A percentile compares a stretch with the other conserved stretches of the same genome.
Conservation (phyloP, 441 rosid species). For the Capsella rubella region DNA sequence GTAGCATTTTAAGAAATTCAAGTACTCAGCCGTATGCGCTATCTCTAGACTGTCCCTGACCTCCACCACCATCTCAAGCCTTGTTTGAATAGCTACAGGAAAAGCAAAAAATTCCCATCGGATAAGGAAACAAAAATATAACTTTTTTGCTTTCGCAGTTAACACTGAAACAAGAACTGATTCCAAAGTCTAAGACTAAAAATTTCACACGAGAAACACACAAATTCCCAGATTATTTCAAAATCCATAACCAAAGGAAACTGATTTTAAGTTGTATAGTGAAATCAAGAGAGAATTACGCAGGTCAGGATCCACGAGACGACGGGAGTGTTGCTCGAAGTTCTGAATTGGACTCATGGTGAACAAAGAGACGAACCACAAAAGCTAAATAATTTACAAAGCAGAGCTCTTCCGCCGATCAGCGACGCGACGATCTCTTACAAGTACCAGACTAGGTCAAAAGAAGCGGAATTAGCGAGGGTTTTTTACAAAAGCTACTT, state of each 20-base stretch:
- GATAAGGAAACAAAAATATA: not conserved
- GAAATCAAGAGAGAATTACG: conserved; percentile 48
- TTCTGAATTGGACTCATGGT: conserved; percentile 96
- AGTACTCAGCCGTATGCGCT: conserved; percentile 96
- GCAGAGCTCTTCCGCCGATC: conserved; percentile 29
- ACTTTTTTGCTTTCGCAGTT: not conserved
- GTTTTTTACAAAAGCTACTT: conserved; percentile 23
- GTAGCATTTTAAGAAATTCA: conserved; percentile 95
- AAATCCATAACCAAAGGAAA: not conserved
- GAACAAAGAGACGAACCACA: conserved; percentile 16
- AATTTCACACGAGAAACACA: not conserved
- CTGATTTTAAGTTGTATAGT: not conserved
- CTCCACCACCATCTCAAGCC: conserved; percentile 96
- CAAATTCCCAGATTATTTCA: not conserved
- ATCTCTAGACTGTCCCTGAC: conserved; percentile 98
- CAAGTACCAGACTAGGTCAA: conserved; percentile 38
- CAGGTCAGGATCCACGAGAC: conserved; percentile 79
- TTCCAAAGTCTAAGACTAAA: conserved; percentile 5
- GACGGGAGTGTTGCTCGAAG: conserved; percentile 94
- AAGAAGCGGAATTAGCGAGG: conserved; percentile 17
- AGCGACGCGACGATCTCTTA: conserved; percentile 13
- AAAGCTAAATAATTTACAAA: conserved; percentile 7
- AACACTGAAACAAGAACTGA: not conserved
- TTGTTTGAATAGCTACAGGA: conserved; percentile 74
- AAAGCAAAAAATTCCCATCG: conserved; percentile 16